Base-by-base conservation (phyloP, 2,329 filamentous ascomycete species). In the Cordyceps farinosa region DNA sequence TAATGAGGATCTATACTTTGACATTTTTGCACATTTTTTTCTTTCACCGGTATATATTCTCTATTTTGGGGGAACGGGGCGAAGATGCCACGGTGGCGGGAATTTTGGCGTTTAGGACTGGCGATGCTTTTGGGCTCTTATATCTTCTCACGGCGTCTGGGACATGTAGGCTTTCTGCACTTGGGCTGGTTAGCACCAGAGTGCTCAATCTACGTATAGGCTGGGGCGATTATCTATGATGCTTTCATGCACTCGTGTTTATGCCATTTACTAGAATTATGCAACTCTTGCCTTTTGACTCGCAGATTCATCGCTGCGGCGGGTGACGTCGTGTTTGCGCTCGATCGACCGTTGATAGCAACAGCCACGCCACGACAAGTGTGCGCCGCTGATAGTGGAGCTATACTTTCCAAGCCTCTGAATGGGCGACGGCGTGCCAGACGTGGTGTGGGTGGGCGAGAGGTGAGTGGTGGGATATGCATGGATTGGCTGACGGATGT, bases 401-500 rank as follows among this genome's bases (percentile, higher is more conserved):
- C 55, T 15, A 2, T 3, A 5, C 8, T 34, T 47, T 11, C 10
- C 8, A 13, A 27, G 17, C 4, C 29, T 48, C 17, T 50, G 7
- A 59, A 59, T 59, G 44, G 56, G n/a, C 40, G 8, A n/a, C 5
- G 32, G 7, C 44, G 0, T 29, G 40, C 9, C 22, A 32, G 30
- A 40, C 22, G 47, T 61, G 58, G 57, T 52, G 58, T 61, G 48
- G 36, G 48, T 40, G 45, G 45, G 47, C 34, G 42, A 22, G 22
- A 27, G 13, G 45, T 60, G 57, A 52, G 29, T 55, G 40, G 60
- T 55, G 51, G 50, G 51, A 55, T 29, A 17, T 36, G 51, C 52
- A 52, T 45, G 32, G 53, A 32, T 15, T 47, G 53, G 61, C 62
- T 59, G 62, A 55, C 38, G 11, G 54, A 47, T 36, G 60, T 48